Base-by-base conservation (phyloP, 768 basidiomycete genomes). In the Suillus subluteus region DNA sequence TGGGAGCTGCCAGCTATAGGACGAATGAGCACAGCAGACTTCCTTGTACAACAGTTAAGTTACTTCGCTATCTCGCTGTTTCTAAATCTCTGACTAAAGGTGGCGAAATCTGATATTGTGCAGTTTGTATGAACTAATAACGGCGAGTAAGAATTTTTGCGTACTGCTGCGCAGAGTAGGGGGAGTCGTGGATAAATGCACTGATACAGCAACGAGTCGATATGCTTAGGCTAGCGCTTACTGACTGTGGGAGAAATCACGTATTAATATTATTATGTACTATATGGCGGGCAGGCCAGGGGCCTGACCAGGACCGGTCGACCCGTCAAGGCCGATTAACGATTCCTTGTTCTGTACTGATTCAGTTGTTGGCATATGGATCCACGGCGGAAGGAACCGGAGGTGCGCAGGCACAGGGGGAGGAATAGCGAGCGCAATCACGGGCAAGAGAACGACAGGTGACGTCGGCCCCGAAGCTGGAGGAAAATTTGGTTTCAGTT, bases 231-330 rank as follows among this genome's bases (percentile, higher is more conserved):
- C 58, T 13, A 26, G 40, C 40, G 58, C 18, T 18, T 41, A 58
- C 38, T 58, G 58, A 59, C 58, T 30, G 58, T 59, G 58, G 58
- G 58, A 59, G 58, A 23, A 40, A 26, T 59, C 38, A 59, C 48
- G 23, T 50, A 26, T 26, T 13, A 11, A 46, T 46, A 46, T 21
- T 43, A 43, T 43, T 43, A 37, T 37, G 37, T 37, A 21, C n/a
- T 12, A 23, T n/a, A 48, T 12, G 46, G n/a, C 13, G 9, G 38
- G 37, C 38, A 40, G 58, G 15, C 15, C 26, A 4, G 26, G 7
- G 26, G 15, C 50, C 13, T 26, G 23, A n/a, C n/a, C 46, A 9
- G 6, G 23, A 4, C 6, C 2, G 37, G 37, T 26, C 15, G 13
- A 16, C 6, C 46, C 12, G 44, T 46, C 21, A n/a, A 46, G 44